These are phyloP conservation scores for Allium sativum DNA, from an alignment of 106 monocot genomes.

Conservation along the genomic window DNA sequence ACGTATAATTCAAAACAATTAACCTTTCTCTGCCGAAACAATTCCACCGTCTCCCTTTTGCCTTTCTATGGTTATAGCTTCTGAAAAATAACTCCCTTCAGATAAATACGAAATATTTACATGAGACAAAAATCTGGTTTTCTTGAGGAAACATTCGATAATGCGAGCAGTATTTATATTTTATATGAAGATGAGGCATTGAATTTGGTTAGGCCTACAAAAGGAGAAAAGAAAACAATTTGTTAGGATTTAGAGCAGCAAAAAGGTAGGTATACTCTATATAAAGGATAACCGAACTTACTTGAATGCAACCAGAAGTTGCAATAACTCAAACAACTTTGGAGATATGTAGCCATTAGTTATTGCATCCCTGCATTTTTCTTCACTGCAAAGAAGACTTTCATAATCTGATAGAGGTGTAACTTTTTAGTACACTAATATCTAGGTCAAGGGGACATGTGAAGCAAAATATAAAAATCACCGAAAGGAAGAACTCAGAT, in stretches of 20 bases:
- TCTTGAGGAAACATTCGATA: constrained; percentile 45
- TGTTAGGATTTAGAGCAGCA: not conserved
- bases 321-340: constrained; percentile 59
- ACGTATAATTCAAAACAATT: constrained; percentile 1
- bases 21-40: constrained; percentile 75
- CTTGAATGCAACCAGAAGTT: constrained; percentile 56
- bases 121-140: constrained; percentile 44
- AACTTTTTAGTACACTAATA: not conserved
- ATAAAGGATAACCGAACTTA: constrained; percentile 17
- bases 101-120: constrained; percentile 64
- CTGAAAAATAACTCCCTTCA: constrained; percentile 65
- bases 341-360: constrained; percentile 61
- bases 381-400: constrained; percentile 28
- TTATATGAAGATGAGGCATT: constrained; percentile 84
- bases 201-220: constrained; percentile 40
- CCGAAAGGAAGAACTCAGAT: too few species aligned
- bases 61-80: constrained; percentile 46
- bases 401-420: constrained; percentile 35
- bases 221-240: constrained; percentile 3
- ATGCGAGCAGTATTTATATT: constrained; percentile 76
- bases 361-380: constrained; percentile 26
- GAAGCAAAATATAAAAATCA: too few species aligned
- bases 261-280: not conserved
- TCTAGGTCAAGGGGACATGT: not conserved
- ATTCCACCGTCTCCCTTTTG: constrained; percentile 65